phyloP scores from a whole-genome alignment of 805 yeast species.

The Candida chilensis region DNA sequence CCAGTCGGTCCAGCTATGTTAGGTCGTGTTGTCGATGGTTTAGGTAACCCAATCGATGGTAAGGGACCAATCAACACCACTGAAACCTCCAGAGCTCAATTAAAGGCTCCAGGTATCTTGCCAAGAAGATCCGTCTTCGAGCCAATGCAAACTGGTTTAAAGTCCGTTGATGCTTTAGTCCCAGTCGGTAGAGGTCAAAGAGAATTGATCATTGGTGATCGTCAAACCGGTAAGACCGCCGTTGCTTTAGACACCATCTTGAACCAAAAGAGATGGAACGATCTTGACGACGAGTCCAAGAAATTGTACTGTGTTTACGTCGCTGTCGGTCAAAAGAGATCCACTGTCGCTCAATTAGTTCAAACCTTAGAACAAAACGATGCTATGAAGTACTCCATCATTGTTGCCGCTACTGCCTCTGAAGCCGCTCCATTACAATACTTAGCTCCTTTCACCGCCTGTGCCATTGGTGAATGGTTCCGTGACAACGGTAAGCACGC shows the following conservation, averaged over 20 bases:
- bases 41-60: conserved; percentile 99
- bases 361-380: conserved; percentile 98
- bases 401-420: conserved; percentile 99
- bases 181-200: conserved; percentile 99
- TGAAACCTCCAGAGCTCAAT: conserved; percentile 89
- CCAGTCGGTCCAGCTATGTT: conserved; percentile 97
- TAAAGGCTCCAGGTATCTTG: conserved; percentile 99
- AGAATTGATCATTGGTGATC: conserved; percentile 99
- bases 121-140: conserved; percentile 98
- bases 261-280: conserved; percentile 99
- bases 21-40: conserved; percentile 99
- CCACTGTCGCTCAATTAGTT: conserved; percentile 98
- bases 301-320: conserved; percentile 99
- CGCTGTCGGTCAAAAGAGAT: conserved; percentile 99
- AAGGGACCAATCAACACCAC: conserved; percentile 94
- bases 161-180: conserved; percentile 97
- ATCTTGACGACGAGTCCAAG: conserved; percentile 90
- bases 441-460: conserved; percentile 99
- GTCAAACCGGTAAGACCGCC: conserved; percentile 99
- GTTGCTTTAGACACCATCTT: conserved; percentile 97
- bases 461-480: conserved; percentile 99
- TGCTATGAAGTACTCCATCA: conserved; percentile 94
- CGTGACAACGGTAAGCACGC: conserved; percentile 99
- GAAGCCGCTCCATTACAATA: conserved; percentile 99
- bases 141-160: conserved; percentile 99